phyloP scores from a whole-genome alignment of 2,329 filamentous ascomycete genomes.

The Sarocladiaceae sp. region DNA sequence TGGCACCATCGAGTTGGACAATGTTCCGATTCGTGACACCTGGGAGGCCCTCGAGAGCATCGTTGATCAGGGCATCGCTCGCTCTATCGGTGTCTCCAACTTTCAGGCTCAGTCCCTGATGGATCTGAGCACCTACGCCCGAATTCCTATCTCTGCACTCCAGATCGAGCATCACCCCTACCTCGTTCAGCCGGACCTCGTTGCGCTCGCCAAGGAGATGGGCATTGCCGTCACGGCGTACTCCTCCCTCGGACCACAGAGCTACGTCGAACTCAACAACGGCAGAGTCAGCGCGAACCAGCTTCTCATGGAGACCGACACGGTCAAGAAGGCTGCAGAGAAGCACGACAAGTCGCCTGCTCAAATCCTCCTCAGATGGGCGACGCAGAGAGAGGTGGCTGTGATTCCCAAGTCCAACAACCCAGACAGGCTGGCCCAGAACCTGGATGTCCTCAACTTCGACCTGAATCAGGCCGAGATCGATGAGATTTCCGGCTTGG shows the following conservation, averaged over 20 bases:
- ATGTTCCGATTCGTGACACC: conserved; percentile 67
- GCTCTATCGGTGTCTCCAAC: conserved; percentile 73
- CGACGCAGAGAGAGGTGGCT: conserved; percentile 56
- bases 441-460: conserved; percentile 51
- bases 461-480: conserved; percentile 49
- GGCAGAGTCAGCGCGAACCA: conserved; percentile 19
- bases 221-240: conserved; percentile 58
- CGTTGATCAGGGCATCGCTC: conserved; percentile 58
- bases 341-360: conserved; percentile 54
- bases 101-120: conserved; percentile 57
- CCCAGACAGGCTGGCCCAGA: conserved; percentile 41
- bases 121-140: conserved; percentile 55
- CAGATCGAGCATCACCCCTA: conserved; percentile 68
- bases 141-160: conserved; percentile 44
- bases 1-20: conserved; percentile 44
- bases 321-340: conserved; percentile 43
- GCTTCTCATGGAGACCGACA: conserved; percentile 24
- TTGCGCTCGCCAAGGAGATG: conserved; percentile 50
- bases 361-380: conserved; percentile 62
- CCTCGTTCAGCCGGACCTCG: conserved; percentile 51
- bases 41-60: conserved; percentile 72
- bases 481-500: conserved; percentile 46
- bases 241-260: conserved; percentile 57
- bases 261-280: conserved; percentile 25
- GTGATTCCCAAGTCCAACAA: conserved; percentile 61